Evolutionary conservation across 805 yeast species (phyloP).

Genomic region (Allodekkera sacchari): DNA sequence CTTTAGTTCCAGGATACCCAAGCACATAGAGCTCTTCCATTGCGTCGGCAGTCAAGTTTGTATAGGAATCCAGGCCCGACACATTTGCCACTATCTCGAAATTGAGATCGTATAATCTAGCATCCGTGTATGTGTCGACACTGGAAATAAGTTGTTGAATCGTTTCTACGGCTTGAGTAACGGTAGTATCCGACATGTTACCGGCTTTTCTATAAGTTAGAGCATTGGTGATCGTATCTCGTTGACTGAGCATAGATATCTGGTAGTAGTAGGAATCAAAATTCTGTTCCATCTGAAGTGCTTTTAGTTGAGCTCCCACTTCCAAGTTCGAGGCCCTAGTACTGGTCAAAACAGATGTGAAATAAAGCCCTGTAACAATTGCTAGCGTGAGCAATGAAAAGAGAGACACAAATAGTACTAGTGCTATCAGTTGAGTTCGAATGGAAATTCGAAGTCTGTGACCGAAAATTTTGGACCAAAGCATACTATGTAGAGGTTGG

Average conservation of each 20-base stretch:
- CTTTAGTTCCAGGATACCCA: slow-evolving; percentile 3
- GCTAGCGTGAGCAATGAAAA: slow-evolving; percentile 67
- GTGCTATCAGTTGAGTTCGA: slow-evolving; percentile 63
- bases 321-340: slow-evolving; percentile 63
- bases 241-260: slow-evolving; percentile 52
- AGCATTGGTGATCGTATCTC: slow-evolving; percentile 53
- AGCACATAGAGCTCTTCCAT: slow-evolving; percentile 33
- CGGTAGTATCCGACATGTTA: slow-evolving; percentile 43
- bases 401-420: slow-evolving; percentile 63
- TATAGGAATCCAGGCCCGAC: slow-evolving; percentile 23
- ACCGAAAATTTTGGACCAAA: no score
- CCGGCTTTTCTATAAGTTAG: slow-evolving; percentile 64
- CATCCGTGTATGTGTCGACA: slow-evolving; percentile 54
- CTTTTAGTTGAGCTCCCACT: slow-evolving; percentile 74
- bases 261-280: slow-evolving; percentile 60
- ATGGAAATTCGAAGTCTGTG: slow-evolving; percentile 47
- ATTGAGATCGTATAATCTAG: slow-evolving; percentile 57
- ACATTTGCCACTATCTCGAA: slow-evolving; percentile 38
- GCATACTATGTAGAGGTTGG: no score
- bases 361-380: slow-evolving; percentile 68
- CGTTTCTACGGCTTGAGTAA: slow-evolving; percentile 38
- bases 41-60: slow-evolving; percentile 25
- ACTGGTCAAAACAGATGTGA: slow-evolving; percentile 50
- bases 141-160: slow-evolving; percentile 57
- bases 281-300: slow-evolving; percentile 69